Evolutionary conservation across 2,329 filamentous ascomycete genomes (phyloP).

Genomic region (Paecilomyces sp.): DNA sequence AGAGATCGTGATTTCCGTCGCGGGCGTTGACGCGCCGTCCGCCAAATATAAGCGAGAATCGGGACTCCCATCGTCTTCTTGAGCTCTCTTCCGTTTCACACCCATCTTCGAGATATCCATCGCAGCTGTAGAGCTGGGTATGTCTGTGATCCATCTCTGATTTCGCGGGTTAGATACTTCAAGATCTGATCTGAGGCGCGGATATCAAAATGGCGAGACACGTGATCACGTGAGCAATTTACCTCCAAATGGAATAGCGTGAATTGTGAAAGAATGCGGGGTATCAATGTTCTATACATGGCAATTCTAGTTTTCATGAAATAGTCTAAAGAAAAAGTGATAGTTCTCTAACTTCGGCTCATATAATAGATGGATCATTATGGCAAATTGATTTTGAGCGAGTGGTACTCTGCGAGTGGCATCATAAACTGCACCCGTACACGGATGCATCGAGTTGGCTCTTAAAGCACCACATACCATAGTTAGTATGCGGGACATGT

Average conservation of each 20-base stretch:
- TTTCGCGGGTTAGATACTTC: not conserved
- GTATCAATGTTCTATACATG: too few species aligned
- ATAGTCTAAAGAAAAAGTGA: not conserved
- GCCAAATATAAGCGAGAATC: not conserved
- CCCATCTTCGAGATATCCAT: not conserved
- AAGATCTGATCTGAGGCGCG: not conserved
- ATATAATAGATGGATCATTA: too few species aligned
- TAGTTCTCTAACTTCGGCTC: too few species aligned
- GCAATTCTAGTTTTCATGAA: too few species aligned
- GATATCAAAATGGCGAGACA: not conserved
- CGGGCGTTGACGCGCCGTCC: not conserved
- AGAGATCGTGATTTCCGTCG: constrained; percentile 6
- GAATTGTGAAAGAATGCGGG: too few species aligned
- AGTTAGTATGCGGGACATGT: too few species aligned
- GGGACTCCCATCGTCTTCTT: constrained; percentile 2
- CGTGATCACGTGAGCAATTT: not conserved
- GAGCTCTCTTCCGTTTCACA: constrained; percentile 14
- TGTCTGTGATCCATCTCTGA: not conserved
- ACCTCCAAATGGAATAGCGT: constrained; percentile 4
- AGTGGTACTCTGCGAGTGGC: too few species aligned
- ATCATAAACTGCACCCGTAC: too few species aligned
- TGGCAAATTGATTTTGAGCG: too few species aligned
- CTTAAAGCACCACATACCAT: too few species aligned
- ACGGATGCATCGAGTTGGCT: too few species aligned
- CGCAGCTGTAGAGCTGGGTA: not conserved